Conservation (phyloP, 2,329 filamentous ascomycete genomes). For the Coccinonectria pachysandricola region DNA sequence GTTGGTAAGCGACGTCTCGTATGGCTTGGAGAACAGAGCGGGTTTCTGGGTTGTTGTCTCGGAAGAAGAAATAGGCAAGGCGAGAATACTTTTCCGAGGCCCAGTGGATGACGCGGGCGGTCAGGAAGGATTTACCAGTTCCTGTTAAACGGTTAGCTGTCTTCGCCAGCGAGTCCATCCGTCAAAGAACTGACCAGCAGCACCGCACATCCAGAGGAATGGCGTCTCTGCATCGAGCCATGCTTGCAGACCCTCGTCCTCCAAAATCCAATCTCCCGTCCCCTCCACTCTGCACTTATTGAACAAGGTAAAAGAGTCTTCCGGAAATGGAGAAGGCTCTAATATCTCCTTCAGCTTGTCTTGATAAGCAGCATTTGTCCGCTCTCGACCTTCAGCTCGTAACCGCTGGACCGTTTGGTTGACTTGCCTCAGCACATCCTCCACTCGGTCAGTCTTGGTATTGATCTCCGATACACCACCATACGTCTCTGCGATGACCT, state of each 20-base stretch:
- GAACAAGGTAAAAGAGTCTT: constrained; percentile 32
- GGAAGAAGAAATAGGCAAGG: constrained; percentile 37
- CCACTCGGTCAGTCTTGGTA: constrained; percentile 25
- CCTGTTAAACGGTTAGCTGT: constrained; percentile 12
- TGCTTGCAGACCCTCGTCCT: constrained; percentile 26
- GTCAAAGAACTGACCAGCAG: constrained; percentile 23
- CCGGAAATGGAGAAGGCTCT: constrained; percentile 31
- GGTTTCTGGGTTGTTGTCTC: constrained; percentile 35
- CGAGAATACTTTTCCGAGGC: constrained; percentile 24
- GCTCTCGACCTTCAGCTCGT: constrained; percentile 24
- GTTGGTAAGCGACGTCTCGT: constrained; percentile 35
- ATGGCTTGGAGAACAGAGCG: constrained; percentile 34
- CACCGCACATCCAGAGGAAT: constrained; percentile 34
- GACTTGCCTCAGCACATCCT: constrained; percentile 24
- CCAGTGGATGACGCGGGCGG: constrained; percentile 33
- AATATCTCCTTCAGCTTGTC: constrained; percentile 31
- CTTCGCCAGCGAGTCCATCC: not conserved
- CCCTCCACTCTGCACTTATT: constrained; percentile 28
- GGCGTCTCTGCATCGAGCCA: constrained; percentile 30
- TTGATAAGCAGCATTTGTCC: constrained; percentile 21
- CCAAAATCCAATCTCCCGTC: constrained; percentile 36
- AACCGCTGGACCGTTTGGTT: constrained; percentile 25
- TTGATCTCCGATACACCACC: constrained; percentile 26
- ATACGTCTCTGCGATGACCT: constrained; percentile 35
- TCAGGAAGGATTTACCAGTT: constrained; percentile 36